Evolutionary conservation across 345 rosid species (phyloP), one percentile per base, ranked within the genome.

Genomic region (Sisymbrium irio): DNA sequence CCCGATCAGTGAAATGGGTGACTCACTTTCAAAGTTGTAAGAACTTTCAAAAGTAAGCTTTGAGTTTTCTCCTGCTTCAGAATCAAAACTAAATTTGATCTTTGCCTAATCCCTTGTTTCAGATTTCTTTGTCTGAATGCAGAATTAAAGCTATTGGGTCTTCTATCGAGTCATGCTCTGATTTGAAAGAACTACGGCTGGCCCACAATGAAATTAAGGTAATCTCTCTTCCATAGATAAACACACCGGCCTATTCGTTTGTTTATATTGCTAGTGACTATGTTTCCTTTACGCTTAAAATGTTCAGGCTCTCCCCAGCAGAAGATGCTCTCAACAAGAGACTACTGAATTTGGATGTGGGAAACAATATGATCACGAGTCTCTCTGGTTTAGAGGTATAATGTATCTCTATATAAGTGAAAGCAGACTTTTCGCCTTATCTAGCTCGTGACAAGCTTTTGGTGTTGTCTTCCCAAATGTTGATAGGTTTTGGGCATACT

Each of bases 61-160:
- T 25, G 32, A 35, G 39, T 14, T 60, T 22, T 62, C 44, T 20
- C 62, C 36, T 14, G 22, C 53, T 35, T 53, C 6, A 3, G 27
- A 42, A 33, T 45, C 53, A 46, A 39, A 77, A 32, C 45, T 35
- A 40, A 35, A 9, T 32, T 53, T 57, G 33, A 12, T 58, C 40
- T 30, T 39, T 39, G 9, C 1, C 65, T 77, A 71, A 12, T 49
- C 60, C 47, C 37, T 45, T 40, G 77, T 63, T 75, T 61, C 82
- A 91, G 98, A 80, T 94, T 46, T 94, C 98, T 77, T 83, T 90
- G 18, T 88, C 97, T 22, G 75, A 88, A 68, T 94, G 97, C 81
- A 89, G 87, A 82, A 81, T 94, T 51, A 81, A 91, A 67, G 77
- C 72, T 62, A 83, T 94, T 47, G 95, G 76, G 36, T 82, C 90